These are phyloP conservation scores for Telfairia occidentalis DNA, from an alignment of 331 rosid species.

Conservation along the genomic window DNA sequence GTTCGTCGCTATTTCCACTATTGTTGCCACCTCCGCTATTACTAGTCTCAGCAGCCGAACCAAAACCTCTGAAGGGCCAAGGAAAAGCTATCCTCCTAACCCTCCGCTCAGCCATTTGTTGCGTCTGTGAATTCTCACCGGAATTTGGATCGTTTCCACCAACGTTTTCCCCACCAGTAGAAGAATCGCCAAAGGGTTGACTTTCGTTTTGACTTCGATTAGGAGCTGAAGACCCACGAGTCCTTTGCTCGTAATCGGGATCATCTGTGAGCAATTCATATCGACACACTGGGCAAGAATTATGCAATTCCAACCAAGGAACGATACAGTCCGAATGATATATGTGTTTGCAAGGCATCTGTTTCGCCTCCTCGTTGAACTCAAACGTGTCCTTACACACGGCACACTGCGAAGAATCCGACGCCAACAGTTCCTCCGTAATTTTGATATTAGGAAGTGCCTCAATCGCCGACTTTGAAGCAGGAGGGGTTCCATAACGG, in stretches of 20 bases:
- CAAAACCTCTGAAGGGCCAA: slow-evolving; percentile 33
- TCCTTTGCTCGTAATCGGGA: slow-evolving; percentile 58
- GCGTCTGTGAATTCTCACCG: slow-evolving; percentile 29
- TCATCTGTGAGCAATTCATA: slow-evolving; percentile 80
- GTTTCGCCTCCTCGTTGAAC: slow-evolving; percentile 56
- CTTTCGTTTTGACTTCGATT: slow-evolving; percentile 24
- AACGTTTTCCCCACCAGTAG: slow-evolving; percentile 14
- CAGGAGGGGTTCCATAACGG: slow-evolving; percentile 80
- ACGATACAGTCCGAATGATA: slow-evolving; percentile 67
- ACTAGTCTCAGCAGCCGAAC: slow-evolving; percentile 52
- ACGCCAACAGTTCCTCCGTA: slow-evolving; percentile 41
- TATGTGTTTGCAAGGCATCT: slow-evolving; percentile 81
- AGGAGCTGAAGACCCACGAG: slow-evolving; percentile 18
- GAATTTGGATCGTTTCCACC: slow-evolving; percentile 18
- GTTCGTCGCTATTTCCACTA: slow-evolving; percentile 31
- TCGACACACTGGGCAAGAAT: slow-evolving; percentile 86
- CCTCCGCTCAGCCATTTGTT: slow-evolving; percentile 34
- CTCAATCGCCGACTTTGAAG: slow-evolving; percentile 49
- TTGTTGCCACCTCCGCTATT: slow-evolving; percentile 37
- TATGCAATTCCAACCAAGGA: slow-evolving; percentile 81
- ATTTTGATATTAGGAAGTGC: slow-evolving; percentile 44
- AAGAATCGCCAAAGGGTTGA: slow-evolving; percentile 17
- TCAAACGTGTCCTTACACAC: slow-evolving; percentile 73
- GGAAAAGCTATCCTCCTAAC: slow-evolving; percentile 63
- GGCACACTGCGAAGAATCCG: slow-evolving; percentile 77